Evolutionary conservation across 257 asterid genomes (phyloP).

Genomic region (Jaltomata sinuosa): DNA sequence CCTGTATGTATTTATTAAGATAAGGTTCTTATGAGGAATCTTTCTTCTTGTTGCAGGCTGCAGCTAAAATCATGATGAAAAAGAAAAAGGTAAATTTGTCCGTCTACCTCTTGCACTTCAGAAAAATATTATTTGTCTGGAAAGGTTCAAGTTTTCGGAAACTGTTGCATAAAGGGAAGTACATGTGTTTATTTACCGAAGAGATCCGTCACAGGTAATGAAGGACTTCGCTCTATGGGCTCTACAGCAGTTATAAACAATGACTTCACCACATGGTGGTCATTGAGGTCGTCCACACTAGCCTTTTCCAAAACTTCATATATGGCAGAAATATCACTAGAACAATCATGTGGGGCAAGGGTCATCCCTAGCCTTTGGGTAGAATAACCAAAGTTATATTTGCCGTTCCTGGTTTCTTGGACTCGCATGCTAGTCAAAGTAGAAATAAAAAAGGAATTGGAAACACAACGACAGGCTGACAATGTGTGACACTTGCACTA

Average conservation of each 20-base stretch:
- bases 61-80: conserved; percentile 94
- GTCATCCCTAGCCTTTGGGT: not conserved
- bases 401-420: not conserved
- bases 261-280: not conserved
- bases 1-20: not conserved
- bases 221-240: not conserved
- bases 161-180: not conserved
- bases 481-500: not conserved
- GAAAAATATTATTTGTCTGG: not conserved
- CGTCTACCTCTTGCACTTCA: not conserved
- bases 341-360: not conserved
- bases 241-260: not conserved
- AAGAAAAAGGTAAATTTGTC: conserved; percentile 70
- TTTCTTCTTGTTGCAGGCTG: conserved; percentile 58
- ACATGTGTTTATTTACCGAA: not conserved
- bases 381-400: not conserved
- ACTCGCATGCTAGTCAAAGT: not conserved
- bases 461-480: not conserved
- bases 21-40: conserved; percentile 9
- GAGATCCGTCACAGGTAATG: not conserved
- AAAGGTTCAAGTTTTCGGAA: not conserved
- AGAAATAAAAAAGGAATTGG: not conserved
- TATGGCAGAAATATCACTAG: not conserved
- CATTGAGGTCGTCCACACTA: not conserved
- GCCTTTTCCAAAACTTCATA: not conserved